These are phyloP conservation scores for California macrophylla DNA, from an alignment of 441 rosid genomes.

Conservation along the genomic window DNA sequence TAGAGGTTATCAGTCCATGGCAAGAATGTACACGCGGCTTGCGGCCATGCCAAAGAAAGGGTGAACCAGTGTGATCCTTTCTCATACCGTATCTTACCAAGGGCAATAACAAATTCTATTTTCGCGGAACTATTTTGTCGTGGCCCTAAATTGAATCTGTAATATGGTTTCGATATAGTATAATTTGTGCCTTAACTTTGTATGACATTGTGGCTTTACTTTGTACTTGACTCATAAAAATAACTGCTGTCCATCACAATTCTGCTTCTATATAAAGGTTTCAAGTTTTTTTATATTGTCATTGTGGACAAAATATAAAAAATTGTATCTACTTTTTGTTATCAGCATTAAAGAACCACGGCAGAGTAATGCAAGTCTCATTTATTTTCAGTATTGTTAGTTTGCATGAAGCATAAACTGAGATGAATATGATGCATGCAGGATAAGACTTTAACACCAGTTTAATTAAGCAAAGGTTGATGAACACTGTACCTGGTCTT, in stretches of 20 bases:
- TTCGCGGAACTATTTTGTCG: neutral
- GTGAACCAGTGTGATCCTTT: constrained; percentile 22
- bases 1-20: constrained; percentile 93
- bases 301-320: too few relatives aligned
- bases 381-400: neutral
- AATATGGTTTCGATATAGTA: neutral
- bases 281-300: too few relatives aligned
- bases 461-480: constrained; percentile 1
- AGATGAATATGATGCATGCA: neutral
- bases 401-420: neutral
- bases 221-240: neutral
- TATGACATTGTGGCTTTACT: neutral
- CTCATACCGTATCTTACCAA: neutral
- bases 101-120: neutral
- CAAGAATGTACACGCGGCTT: constrained; percentile 88
- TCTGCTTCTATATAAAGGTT: too few relatives aligned
- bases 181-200: neutral
- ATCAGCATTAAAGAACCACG: neutral
- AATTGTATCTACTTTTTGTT: too few relatives aligned
- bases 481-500: constrained; percentile 63
- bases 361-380: neutral
- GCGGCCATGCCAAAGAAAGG: constrained; percentile 93
- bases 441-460: neutral
- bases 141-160: neutral
- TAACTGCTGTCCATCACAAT: too few relatives aligned